Conservation (phyloP, 805 yeast genomes). For the Lachancea sp. region DNA sequence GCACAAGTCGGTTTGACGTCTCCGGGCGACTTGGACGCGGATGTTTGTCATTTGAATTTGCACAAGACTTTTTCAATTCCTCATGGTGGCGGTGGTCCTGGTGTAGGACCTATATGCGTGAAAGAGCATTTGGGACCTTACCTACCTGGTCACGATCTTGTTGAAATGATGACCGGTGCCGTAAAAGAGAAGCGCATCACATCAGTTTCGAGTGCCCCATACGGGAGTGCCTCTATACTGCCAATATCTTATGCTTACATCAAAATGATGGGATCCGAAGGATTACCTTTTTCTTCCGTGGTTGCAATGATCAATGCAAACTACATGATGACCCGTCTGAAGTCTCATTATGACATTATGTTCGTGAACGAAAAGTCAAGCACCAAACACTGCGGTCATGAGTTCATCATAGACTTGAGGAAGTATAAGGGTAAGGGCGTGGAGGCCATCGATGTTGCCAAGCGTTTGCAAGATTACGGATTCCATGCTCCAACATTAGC, state of each 20-base stretch:
- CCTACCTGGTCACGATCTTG: constrained; percentile 72
- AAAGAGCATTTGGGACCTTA: constrained; percentile 70
- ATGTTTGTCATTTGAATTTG: constrained; percentile 92
- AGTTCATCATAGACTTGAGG: constrained; percentile 87
- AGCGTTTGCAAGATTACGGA: constrained; percentile 94
- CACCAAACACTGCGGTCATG: constrained; percentile 86
- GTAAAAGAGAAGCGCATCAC: constrained; percentile 46
- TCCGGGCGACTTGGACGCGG: constrained; percentile 97
- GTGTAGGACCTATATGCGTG: constrained; percentile 97
- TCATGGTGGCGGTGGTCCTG: constrained; percentile 99
- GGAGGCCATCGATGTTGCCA: constrained; percentile 95
- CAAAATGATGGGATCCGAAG: constrained; percentile 83
- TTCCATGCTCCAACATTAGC: constrained; percentile 99
- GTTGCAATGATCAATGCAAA: constrained; percentile 93
- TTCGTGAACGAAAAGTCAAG: constrained; percentile 45
- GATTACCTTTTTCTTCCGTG: constrained; percentile 79
- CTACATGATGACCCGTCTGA: constrained; percentile 81
- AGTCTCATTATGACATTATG: constrained; percentile 64
- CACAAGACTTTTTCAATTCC: constrained; percentile 98
- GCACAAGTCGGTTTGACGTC: constrained; percentile 97
- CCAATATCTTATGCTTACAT: constrained; percentile 94
- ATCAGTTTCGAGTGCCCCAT: constrained; percentile 89
- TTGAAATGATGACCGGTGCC: constrained; percentile 42
- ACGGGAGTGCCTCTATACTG: constrained; percentile 87
- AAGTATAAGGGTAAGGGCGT: constrained; percentile 72